These are phyloP conservation scores for Linum lewisii DNA, from an alignment of 345 rosid genomes.

Conservation along the genomic window DNA sequence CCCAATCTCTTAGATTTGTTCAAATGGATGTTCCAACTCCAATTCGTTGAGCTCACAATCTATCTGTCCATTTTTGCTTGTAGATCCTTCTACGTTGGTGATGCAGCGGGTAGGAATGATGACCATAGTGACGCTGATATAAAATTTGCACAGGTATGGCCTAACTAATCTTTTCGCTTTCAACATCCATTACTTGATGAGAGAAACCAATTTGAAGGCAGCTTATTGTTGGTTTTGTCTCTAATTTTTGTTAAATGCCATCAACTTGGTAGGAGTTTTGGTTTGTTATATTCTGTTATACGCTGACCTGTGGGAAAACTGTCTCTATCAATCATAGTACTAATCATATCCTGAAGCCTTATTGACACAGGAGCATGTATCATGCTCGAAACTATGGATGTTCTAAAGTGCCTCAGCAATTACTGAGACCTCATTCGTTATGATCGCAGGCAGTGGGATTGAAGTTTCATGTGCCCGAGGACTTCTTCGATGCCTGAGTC, in stretches of 20 bases:
- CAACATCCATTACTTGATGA: not conserved
- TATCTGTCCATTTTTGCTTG: constrained; percentile 6
- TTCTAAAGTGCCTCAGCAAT: too few relatives aligned
- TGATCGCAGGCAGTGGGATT: constrained; percentile 1
- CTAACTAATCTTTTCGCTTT: not conserved
- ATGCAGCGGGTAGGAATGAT: constrained; percentile 76
- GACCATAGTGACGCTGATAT: constrained; percentile 90
- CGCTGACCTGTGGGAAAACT: not conserved
- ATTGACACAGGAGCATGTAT: not conserved
- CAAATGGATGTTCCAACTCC: not conserved
- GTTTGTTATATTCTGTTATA: too few relatives aligned
- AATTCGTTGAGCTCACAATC: not conserved
- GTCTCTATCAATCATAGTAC: not conserved
- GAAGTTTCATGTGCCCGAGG: constrained; percentile 4
- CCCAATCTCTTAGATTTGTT: not conserved
- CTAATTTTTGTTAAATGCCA: not conserved
- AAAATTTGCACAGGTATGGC: constrained; percentile 71
- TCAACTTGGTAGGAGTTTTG: not conserved
- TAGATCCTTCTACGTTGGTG: constrained; percentile 95
- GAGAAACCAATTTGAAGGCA: not conserved
- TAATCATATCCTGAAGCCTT: too few relatives aligned
- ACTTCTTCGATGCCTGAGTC: not conserved
- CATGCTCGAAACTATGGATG: too few relatives aligned
- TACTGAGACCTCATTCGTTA: not conserved
- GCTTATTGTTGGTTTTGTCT: not conserved